A percentile compares a stretch with the other conserved stretches of the same genome.
Evolutionary conservation across 805 yeast genomes (phyloP).

Genomic region (Soucietia sequanensis): DNA sequence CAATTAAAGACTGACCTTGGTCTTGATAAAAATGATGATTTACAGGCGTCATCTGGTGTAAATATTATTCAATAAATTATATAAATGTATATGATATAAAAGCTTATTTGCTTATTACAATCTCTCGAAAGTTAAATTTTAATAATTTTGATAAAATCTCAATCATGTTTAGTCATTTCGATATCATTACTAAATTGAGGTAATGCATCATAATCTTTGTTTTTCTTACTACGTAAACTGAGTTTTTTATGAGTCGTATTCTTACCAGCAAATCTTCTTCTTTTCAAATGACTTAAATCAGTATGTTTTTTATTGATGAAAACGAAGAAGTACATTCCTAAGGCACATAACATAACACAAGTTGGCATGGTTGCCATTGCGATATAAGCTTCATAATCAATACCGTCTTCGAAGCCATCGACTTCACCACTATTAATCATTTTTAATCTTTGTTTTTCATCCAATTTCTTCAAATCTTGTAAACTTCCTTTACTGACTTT

Average conservation of each 20-base stretch:
- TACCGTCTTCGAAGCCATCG: conserved; percentile 38
- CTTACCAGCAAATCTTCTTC: conserved; percentile 26
- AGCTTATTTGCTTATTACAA: no score
- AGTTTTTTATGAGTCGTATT: conserved; percentile 29
- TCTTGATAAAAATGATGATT: no score
- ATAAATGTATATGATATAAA: no score
- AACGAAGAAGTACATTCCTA: conserved; percentile 65
- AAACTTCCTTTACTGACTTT: conserved; percentile 48
- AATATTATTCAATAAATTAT: no score
- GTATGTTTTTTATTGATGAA: conserved; percentile 45
- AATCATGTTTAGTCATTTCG: conserved; percentile 14
- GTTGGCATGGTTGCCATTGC: conserved; percentile 69
- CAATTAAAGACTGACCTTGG: no score
- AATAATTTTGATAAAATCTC: not conserved
- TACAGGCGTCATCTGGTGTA: no score
- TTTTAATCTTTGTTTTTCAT: conserved; percentile 22
- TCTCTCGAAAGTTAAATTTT: no score
- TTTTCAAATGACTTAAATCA: conserved; percentile 42
- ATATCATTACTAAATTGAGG: conserved; percentile 31
- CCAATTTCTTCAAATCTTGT: conserved; percentile 40
- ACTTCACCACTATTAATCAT: conserved; percentile 24
- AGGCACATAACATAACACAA: conserved; percentile 55
- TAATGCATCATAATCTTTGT: conserved; percentile 23
- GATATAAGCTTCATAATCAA: conserved; percentile 57
- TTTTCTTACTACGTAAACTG: conserved; percentile 22